Evolutionary conservation across 257 asterid genomes (phyloP).

Genomic region (Fraxinus anomala): DNA sequence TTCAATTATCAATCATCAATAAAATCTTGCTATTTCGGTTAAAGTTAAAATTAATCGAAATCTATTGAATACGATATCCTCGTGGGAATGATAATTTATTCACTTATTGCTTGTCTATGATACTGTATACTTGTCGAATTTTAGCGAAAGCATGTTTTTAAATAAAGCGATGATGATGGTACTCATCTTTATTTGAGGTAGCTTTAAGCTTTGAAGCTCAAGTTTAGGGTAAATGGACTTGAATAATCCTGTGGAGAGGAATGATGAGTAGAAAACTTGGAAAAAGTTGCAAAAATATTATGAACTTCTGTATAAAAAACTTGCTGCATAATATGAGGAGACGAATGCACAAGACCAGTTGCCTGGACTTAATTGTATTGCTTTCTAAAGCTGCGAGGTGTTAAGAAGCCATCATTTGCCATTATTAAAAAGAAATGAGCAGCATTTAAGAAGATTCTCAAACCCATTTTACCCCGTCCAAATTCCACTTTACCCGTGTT

Average conservation of each 20-base stretch:
- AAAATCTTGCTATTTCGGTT: no score
- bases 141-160: neutral
- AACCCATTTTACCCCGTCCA: no score
- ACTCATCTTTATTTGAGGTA: neutral
- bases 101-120: no score
- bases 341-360: neutral
- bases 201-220: neutral
- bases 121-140: no score
- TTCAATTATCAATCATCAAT: no score
- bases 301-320: neutral
- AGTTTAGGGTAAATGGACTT: neutral
- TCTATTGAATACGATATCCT: no score
- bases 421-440: no score
- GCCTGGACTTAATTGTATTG: neutral
- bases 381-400: neutral
- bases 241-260: constrained; percentile 1
- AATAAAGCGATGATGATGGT: neutral
- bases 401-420: no score
- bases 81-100: no score
- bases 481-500: no score
- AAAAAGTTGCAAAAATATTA: neutral
- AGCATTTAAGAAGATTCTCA: no score
- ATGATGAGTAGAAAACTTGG: neutral
- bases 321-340: neutral
- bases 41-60: no score